Evolutionary conservation across 805 yeast genomes (phyloP), one percentile per base, ranked within the genome.

Genomic region (Yamadazyma philogaea): DNA sequence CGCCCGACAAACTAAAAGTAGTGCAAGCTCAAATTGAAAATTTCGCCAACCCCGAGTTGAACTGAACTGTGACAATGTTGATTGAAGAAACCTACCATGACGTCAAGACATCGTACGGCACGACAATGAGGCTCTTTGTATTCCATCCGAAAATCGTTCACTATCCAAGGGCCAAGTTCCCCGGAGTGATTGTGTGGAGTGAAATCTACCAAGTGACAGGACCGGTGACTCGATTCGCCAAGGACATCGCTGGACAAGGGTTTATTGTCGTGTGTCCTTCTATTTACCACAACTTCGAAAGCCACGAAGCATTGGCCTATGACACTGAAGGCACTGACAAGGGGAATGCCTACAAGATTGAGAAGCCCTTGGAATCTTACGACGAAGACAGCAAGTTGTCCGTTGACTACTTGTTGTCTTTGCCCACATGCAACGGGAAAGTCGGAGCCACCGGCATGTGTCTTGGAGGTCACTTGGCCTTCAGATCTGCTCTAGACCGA

Each of bases 371-470:
- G 43, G 74, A 68, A 48, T 81, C 88, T 3, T 86, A 86, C 56
- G 93, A 85, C 54, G 91, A 84, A 55, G 95, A 85, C 60, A 79
- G 75, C 55, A 71, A 62, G 39, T 61, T 84, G 43, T 72, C 85
- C 14, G 72, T 84, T 53, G 87, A 84, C 55, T 79, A 83, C 55
- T 68, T 85, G 43, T 60, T 61, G 37, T 52, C 74, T 2, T 68
- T 85, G 49, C 66, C 72, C 1, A 82, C 87, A 8, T 84, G 84
- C 58, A 80, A 76, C 48, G 90, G 90, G 32, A 77, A 73, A 44
- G 76, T 84, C 51, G 93, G 93, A 28, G 82, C 89, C 34, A 84
- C 91, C 2, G 95, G 93, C 15, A 86, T 86, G 93, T 86, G 95
- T 59, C 74, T 85, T 28, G 93, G 93, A 16, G 95, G 93, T 1